phyloP scores from a whole-genome alignment of 805 yeast species.

The Pichia occidentalis region DNA sequence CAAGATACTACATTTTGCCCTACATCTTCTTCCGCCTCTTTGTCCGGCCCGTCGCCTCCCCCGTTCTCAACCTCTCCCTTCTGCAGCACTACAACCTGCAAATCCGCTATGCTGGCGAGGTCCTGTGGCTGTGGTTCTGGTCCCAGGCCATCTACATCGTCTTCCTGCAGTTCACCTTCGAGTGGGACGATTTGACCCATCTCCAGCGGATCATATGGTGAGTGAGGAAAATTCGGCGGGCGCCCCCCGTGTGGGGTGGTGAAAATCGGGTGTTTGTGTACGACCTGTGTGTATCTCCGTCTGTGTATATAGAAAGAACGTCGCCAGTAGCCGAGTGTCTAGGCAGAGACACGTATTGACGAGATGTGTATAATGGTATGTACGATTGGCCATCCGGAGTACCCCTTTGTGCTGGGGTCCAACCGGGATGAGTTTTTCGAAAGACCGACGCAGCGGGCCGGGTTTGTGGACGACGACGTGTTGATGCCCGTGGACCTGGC shows the following conservation, averaged over 20 bases:
- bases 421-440: slow-evolving; percentile 83
- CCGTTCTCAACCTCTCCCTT: slow-evolving; percentile 19
- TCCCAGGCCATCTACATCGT: slow-evolving; percentile 47
- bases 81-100: slow-evolving; percentile 20
- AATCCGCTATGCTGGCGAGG: slow-evolving; percentile 45
- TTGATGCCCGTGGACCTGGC: slow-evolving; percentile 73
- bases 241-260: too few species aligned
- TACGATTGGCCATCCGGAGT: slow-evolving; percentile 63
- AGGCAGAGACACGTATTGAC: background rate
- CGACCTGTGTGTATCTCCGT: too few species aligned
- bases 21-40: slow-evolving; percentile 66
- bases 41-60: slow-evolving; percentile 34
- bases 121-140: slow-evolving; percentile 53
- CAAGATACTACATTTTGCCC: slow-evolving; percentile 86
- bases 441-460: slow-evolving; percentile 63
- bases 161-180: slow-evolving; percentile 56
- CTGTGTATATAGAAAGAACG: too few species aligned
- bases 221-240: too few species aligned
- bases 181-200: slow-evolving; percentile 58
- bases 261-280: too few species aligned
- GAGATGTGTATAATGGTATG: slow-evolving; percentile 75
- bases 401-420: slow-evolving; percentile 68
- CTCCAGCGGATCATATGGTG: slow-evolving; percentile 88
- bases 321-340: too few species aligned
- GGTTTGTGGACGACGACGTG: slow-evolving; percentile 29